Evolutionary conservation across 495 filamentous ascomycete genomes (phyloP), one percentile per base, ranked within the genome.

Genomic region (Podospora sp.): DNA sequence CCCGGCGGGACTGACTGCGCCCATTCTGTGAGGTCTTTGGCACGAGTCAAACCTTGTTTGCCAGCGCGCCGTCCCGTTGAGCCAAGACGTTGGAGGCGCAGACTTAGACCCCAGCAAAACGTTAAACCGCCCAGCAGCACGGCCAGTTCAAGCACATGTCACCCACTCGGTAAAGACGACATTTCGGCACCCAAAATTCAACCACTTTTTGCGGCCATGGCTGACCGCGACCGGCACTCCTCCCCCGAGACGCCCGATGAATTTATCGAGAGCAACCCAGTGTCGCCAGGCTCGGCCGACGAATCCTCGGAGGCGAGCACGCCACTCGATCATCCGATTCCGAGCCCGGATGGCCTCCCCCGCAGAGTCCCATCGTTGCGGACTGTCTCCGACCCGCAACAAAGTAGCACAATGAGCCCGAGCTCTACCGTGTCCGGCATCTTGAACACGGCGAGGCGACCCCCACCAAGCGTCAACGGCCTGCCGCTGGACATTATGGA

Each of bases 401-500:
- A 77, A 25, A 65, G 75, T 1, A 76, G 77, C 7, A 80, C 80
- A 52, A 91, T 95, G 83, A 90, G 84, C 62, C 78, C 90, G 2
- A 91, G 89, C 21, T 94, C 94, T 21, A 92, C 89, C 60, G 91
- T 91, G 62, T 77, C 96, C 29, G 94, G 91, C n/a, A 86, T 89
- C 46, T 75, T 97, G 70, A 94, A 91, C 73, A 92, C 90, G 60
- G 77, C 72, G 0, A 69, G 78, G 50, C 58, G 76, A 49, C 78
- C 77, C 1, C 65, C 72, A 35, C 72, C 73, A 24, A 81, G 81
- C 53, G 77, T 77, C 6, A 84, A 83, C 61, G 83, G 84, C 29
- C 78, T 95, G 22, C 90, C 91, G 50, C 87, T 90, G 75, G 92
- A 96, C 68, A 87, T 97, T 67, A 86, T 91, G 80, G 91, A 89